Evolutionary conservation across 108 stramenopile species (phyloP), one percentile per base, ranked within the genome.

Genomic region (Nannochloropsis gaditana): DNA sequence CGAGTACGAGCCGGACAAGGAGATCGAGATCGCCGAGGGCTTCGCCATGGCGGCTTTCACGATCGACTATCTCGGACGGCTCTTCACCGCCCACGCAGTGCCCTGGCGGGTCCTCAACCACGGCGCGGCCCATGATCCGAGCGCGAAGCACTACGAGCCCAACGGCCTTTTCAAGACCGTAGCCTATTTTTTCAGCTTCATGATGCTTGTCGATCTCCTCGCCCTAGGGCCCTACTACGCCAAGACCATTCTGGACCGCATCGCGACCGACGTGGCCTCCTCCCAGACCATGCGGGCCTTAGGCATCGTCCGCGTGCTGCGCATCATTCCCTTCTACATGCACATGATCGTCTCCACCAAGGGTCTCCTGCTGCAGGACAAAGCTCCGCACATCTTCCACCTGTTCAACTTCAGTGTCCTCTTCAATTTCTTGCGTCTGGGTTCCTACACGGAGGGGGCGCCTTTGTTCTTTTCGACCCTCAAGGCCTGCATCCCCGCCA

Each of bases 1-100:
- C n/a, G 59, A 73, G 8, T 73, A 73, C 59, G 59, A 73, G 59
- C 59, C 59, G 59, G 59, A 73, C n/a, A 73, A 73, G 59, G 59
- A 73, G 59, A 73, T 73, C n/a, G 59, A 73, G 59, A 73, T 73
- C n/a, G 59, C 59, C 59, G 59, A 73, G 6, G 59, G 59, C 3
- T 73, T 73, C n/a, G 59, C 59, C 15, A 73, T 73, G 59, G 59
- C 59, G 19, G n/a, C 59, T 15, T 73, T 73, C n/a, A 73, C 59
- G 59, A n/a, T 73, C 19, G 59, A 73, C n/a, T 73, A 73, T 3
- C n/a, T 73, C 19, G n/a, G 19, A n/a, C 15, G 59, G 59, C 59
- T 73, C n/a, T 15, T n/a, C 19, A 73, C 59, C 19, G 59, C 59
- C 3, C 59, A 73, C n/a, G 59, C 59, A 73, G 59, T 73, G 59